These are phyloP conservation scores for Penicillium sp. DNA, from an alignment of 2,329 filamentous ascomycete genomes.

Conservation along the genomic window DNA sequence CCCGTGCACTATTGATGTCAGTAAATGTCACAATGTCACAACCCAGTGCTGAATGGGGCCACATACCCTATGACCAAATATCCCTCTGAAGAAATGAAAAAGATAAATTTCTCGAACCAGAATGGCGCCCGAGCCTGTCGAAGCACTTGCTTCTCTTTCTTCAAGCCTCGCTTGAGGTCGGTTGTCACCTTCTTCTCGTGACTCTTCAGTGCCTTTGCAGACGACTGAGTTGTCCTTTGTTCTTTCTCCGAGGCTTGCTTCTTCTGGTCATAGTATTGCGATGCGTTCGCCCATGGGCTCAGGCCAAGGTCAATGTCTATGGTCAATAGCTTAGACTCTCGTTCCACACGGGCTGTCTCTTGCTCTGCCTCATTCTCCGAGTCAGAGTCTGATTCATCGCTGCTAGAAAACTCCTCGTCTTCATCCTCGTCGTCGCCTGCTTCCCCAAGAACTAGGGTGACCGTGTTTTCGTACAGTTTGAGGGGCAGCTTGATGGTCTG, in stretches of 20 bases:
- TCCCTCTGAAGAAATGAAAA: constrained; percentile 93
- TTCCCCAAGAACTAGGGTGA: constrained; percentile 76
- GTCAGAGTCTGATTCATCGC: constrained; percentile 57
- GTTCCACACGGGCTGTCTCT: constrained; percentile 20
- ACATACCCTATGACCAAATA: constrained; percentile 76
- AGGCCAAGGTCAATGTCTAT: constrained; percentile 83
- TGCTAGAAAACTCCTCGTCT: constrained; percentile 63
- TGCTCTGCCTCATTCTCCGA: constrained; percentile 32
- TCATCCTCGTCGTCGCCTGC: constrained; percentile 63
- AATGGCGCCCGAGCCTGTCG: constrained; percentile 77
- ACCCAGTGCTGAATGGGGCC: not conserved
- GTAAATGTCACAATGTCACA: not conserved
- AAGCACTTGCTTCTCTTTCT: constrained; percentile 85
- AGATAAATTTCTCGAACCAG: constrained; percentile 97
- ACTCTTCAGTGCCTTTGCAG: constrained; percentile 78
- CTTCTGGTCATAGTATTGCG: constrained; percentile 88
- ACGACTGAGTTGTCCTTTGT: constrained; percentile 79
- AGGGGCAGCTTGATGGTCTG: constrained; percentile 81
- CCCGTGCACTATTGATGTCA: constrained; percentile 59
- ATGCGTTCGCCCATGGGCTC: constrained; percentile 83
- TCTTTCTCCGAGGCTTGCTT: constrained; percentile 81
- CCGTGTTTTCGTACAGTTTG: constrained; percentile 83
- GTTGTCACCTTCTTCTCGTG: constrained; percentile 84
- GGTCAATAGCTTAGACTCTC: constrained; percentile 51
- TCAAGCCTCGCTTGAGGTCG: constrained; percentile 81